phyloP scores from a whole-genome alignment of 768 basidiomycete species.

The Naganishia randhawae region DNA sequence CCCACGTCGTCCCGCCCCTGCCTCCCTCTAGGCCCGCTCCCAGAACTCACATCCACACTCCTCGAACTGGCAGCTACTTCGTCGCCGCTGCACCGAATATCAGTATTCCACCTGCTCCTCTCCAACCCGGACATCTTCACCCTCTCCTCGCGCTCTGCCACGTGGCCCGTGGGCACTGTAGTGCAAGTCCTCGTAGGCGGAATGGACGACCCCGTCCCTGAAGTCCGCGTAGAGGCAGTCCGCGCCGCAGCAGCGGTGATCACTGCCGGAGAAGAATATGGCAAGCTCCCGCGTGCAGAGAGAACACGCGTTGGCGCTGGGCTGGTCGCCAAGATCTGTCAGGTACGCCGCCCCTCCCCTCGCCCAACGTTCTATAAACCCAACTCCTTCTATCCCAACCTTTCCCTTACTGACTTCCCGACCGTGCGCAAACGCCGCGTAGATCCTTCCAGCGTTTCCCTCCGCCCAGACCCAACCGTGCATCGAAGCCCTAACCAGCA shows the following conservation, averaged over 20 bases:
- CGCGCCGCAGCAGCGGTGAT: background rate
- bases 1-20: too few relatives aligned
- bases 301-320: slow-evolving; percentile 22
- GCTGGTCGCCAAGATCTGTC: slow-evolving; percentile 28
- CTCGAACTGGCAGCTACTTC: slow-evolving; percentile 22
- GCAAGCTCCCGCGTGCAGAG: background rate
- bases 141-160: background rate
- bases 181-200: slow-evolving; percentile 30
- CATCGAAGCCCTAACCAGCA: slow-evolving; percentile 6
- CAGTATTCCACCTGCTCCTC: slow-evolving; percentile 28
- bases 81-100: slow-evolving; percentile 28
- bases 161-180: slow-evolving; percentile 27
- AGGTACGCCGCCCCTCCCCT: slow-evolving; percentile 26
- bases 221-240: slow-evolving; percentile 7
- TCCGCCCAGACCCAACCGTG: background rate
- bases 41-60: slow-evolving; percentile 12
- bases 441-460: slow-evolving; percentile 17
- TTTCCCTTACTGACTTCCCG: background rate
- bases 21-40: slow-evolving; percentile 13
- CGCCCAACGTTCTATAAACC: too few relatives aligned
- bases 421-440: background rate
- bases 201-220: slow-evolving; percentile 29
- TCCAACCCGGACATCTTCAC: slow-evolving; percentile 17
- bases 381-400: background rate
- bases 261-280: background rate